Base-by-base conservation (phyloP, 1,139 yeast species). In the Blastobotrys ciferrii region DNA sequence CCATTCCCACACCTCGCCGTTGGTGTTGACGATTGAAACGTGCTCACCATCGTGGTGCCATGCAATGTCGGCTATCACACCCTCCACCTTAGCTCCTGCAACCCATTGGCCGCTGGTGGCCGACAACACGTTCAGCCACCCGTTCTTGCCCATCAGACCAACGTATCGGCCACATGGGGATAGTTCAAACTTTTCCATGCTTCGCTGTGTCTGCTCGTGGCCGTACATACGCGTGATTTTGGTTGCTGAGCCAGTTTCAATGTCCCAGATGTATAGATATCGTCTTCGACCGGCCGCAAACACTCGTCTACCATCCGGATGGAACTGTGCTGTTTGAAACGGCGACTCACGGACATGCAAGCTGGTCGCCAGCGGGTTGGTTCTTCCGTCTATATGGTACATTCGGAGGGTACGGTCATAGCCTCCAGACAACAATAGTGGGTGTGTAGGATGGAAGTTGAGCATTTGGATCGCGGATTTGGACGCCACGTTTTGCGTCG, bases 1-100 rank as follows among this genome's bases (percentile, higher is more conserved):
- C 71, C 87, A 94, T 59, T 89, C 96, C 95, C 96, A 91, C 2
- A 92, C 78, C 54, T 88, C 95, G 38, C 98, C 98, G n/a, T 80
- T 77, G 0, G 82, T 74, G 62, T 86, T 91, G 17, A 83, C 79
- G 20, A 87, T 81, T 13, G 86, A 68, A 14, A 73, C 64, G 1
- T 75, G 66, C 51, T 81, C 83, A 48, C 84, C 83, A 41, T 66
- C 65, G 23, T 58, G 58, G 31, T 78, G 62, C 76, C 91, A 87
- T 42, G 82, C 94, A 60, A 91, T 80, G 65, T 92, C 98, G 3
- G 73, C 72, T 33, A 84, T 77, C 1, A 83, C 81, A 3, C 96
- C 96, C 65, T 92, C 97, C 32, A 89, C 77, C 65, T 92, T 92
- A 62, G 88, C 88, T 1, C 92, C 96, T 44, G 81, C 78, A 17